Conservation (phyloP, 2,329 filamentous ascomycete genomes). For the Pseudogymnoascus pannorum region DNA sequence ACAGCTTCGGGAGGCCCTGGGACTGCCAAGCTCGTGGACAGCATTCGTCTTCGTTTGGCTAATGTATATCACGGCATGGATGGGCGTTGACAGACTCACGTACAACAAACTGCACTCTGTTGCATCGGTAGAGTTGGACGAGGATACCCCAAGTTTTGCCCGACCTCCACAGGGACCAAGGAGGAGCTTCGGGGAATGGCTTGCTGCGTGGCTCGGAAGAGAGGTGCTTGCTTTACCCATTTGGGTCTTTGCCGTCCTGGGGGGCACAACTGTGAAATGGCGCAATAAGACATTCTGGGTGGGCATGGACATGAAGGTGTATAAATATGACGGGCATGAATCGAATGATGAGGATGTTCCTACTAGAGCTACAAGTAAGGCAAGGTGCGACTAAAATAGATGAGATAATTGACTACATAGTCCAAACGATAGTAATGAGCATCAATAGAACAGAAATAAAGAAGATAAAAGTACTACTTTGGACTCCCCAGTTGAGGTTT, state of each 20-base stretch:
- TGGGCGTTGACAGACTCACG: conserved; percentile 63
- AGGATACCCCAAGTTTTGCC: conserved; percentile 69
- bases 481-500: not conserved
- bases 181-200: conserved; percentile 62
- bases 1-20: conserved; percentile 46
- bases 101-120: conserved; percentile 70
- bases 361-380: not conserved
- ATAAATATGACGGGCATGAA: conserved; percentile 39
- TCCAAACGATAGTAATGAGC: conserved; percentile 1
- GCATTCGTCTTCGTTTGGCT: conserved; percentile 62
- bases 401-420: not conserved
- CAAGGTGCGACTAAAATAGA: not conserved
- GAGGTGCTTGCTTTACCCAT: conserved; percentile 80
- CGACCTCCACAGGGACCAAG: conserved; percentile 48
- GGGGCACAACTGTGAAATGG: conserved; percentile 86
- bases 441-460: not conserved
- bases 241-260: conserved; percentile 82
- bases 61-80: conserved; percentile 61
- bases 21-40: conserved; percentile 58
- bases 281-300: conserved; percentile 76
- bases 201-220: conserved; percentile 75
- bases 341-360: not conserved
- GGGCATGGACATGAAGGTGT: conserved; percentile 74
- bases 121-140: conserved; percentile 61
- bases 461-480: not conserved